Evolutionary conservation across 805 yeast genomes (phyloP).

Genomic region (Ogataea siamensis): DNA sequence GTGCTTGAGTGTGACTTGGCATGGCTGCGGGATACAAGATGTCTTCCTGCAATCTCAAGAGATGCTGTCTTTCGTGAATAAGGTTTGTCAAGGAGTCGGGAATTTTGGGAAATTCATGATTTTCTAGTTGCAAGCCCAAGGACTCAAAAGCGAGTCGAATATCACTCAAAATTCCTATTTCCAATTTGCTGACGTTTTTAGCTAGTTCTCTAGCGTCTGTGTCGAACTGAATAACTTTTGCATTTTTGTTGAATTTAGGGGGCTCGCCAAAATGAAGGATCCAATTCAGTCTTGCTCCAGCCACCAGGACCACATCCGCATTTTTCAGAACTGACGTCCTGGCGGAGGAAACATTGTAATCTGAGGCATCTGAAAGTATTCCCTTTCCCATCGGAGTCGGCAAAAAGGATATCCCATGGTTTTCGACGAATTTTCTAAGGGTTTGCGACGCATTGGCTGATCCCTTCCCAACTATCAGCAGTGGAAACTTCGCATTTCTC

Average conservation of each 20-base stretch:
- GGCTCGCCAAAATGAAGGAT: constrained; percentile 63
- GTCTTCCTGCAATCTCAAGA: constrained; percentile 36
- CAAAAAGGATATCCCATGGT: constrained; percentile 50
- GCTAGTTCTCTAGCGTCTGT: constrained; percentile 47
- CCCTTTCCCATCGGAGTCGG: constrained; percentile 86
- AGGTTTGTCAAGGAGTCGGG: constrained; percentile 23
- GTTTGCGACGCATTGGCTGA: constrained; percentile 43
- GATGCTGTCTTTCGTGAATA: constrained; percentile 34
- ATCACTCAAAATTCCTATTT: constrained; percentile 44
- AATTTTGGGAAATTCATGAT: constrained; percentile 30
- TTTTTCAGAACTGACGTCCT: constrained; percentile 55
- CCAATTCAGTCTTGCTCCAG: constrained; percentile 75
- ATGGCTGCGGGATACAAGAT: constrained; percentile 17
- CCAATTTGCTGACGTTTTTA: constrained; percentile 10
- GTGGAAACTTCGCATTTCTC: constrained; percentile 42
- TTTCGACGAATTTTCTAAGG: constrained; percentile 41
- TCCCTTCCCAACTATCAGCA: constrained; percentile 67
- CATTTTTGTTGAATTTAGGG: constrained; percentile 48
- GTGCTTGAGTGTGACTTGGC: constrained; percentile 53
- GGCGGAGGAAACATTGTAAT: constrained; percentile 57
- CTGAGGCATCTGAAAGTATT: constrained; percentile 49
- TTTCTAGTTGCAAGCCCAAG: constrained; percentile 30
- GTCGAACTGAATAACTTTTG: constrained; percentile 58
- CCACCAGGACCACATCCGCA: constrained; percentile 57
- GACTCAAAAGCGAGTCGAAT: constrained; percentile 40